These are phyloP conservation scores for Diaporthe longicolla DNA, from an alignment of 2,329 filamentous ascomycete genomes.

Conservation along the genomic window DNA sequence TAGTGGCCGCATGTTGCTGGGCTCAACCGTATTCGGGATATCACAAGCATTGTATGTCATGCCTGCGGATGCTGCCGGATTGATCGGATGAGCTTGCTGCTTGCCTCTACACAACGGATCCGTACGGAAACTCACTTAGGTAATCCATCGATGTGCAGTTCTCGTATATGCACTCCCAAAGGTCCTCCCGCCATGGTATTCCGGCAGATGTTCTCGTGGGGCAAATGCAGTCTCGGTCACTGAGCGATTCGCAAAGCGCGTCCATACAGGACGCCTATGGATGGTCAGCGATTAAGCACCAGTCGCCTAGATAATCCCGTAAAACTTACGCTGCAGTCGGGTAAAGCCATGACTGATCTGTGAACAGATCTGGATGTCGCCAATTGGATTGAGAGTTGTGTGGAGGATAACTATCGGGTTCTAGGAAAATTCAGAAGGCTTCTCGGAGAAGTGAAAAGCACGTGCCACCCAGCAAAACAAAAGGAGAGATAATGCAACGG, in stretches of 20 bases:
- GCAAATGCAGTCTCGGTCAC: constrained; percentile 10
- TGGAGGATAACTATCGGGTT: not conserved
- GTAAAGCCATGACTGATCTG: not conserved
- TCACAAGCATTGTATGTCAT: not conserved
- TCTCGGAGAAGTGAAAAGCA: not conserved
- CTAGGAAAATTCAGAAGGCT: not conserved
- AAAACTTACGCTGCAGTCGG: constrained; percentile 9
- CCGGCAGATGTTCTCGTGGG: constrained; percentile 10
- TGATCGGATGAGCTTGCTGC: not conserved
- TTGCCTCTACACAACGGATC: not conserved
- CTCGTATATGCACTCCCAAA: not conserved
- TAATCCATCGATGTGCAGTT: constrained; percentile 11
- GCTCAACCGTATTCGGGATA: constrained; percentile 15
- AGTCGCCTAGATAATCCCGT: no score
- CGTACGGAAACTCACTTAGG: not conserved
- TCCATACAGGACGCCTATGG: not conserved
- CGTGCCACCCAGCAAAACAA: not conserved
- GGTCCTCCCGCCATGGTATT: constrained; percentile 10
- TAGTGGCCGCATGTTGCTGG: constrained; percentile 2
- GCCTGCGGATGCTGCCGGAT: constrained; percentile 18
- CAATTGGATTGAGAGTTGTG: not conserved
- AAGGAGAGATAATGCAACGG: not conserved
- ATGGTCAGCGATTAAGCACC: not conserved
- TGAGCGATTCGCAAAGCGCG: not conserved
- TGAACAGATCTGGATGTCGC: not conserved